These are phyloP conservation scores for Globisporangium parvum DNA, from an alignment of 352 stramenopile genomes.

Conservation along the genomic window DNA sequence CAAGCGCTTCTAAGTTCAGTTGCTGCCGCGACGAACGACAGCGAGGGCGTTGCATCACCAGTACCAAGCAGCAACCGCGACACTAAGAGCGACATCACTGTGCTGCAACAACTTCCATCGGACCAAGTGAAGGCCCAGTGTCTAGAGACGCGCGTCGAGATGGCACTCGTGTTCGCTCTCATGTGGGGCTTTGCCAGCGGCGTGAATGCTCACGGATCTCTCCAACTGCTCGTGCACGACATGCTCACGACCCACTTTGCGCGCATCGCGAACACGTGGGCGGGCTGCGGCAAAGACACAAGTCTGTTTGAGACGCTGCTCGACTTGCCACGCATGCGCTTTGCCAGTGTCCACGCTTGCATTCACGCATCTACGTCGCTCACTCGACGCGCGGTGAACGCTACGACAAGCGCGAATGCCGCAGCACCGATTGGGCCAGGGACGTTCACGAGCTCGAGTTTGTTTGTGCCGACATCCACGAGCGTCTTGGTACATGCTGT, in stretches of 20 bases:
- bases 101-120: too few species aligned
- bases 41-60: not conserved
- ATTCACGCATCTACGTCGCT: not conserved
- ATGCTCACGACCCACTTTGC: conserved; percentile 25
- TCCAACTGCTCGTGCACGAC: conserved; percentile 27
- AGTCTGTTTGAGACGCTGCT: conserved; percentile 40
- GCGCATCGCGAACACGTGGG: conserved; percentile 23
- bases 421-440: not conserved
- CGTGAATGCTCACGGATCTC: conserved; percentile 7
- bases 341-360: conserved; percentile 16
- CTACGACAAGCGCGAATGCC: not conserved
- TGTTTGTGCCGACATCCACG: conserved; percentile 37
- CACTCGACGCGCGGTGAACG: not conserved
- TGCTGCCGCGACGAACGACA: conserved; percentile 1
- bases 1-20: conserved; percentile 27
- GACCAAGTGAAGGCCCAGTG: not conserved
- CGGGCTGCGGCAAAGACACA: conserved; percentile 9
- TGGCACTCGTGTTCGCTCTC: conserved; percentile 43
- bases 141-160: conserved; percentile 35
- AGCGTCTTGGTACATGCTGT: conserved; percentile 39
- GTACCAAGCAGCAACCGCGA: not conserved
- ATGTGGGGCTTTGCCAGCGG: conserved; percentile 43
- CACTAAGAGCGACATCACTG: not conserved
- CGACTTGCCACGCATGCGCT: conserved; percentile 23
- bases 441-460: conserved; percentile 2